Base-by-base conservation (phyloP, 1,284 basidiomycete species). In the Malassezia restricta region DNA sequence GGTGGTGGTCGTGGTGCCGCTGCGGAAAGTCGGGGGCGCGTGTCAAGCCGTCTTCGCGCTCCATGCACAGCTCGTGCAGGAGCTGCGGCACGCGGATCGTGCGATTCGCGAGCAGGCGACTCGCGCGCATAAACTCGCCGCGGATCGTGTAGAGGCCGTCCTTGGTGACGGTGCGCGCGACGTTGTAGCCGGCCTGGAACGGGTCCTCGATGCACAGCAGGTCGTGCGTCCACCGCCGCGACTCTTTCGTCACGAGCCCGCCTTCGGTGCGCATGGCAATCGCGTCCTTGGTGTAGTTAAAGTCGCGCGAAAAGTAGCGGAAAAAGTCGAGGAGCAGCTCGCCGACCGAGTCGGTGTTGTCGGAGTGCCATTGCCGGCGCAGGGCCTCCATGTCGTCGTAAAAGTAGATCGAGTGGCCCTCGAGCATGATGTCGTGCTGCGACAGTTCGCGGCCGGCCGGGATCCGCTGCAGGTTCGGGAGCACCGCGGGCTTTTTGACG, bases 261-360 rank as follows among this genome's bases (percentile, higher is more conserved):
- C 58, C 61, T 56, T 75, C 74, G 32, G 85, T 85, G 65, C 89
- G 80, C 66, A 96, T 87, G 42, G 88, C 92, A 57, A 87, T 84
- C 45, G 95, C 90, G 54, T 87, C 85, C 57, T 83, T 85, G 71
- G 87, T 86, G 75, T 95, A 98, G 55, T 80, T 78, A 76, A 95
- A 96, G 70, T 92, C 89, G 62, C 88, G 84, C 44, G 88, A 84
- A 75, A 87, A 96, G 76, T 89, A 96, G 62, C 86, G 84, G 80
- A 95, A 98, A 75, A 98, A 96, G 74, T 96, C 92, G 71, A 95
- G 87, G 73, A 98, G 78, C 82, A 98, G 77, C 75, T 96, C 91
- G 59, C 89, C 92, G 48, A 96, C 86, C 61, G 81, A 85, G 65
- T 98, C 90, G 50, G 80, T 82, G 75, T 95, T 95, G 62, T 85